Evolutionary conservation across 768 basidiomycete genomes (phyloP), one percentile per base, ranked within the genome.

Genomic region (Russula griseocarnosa): DNA sequence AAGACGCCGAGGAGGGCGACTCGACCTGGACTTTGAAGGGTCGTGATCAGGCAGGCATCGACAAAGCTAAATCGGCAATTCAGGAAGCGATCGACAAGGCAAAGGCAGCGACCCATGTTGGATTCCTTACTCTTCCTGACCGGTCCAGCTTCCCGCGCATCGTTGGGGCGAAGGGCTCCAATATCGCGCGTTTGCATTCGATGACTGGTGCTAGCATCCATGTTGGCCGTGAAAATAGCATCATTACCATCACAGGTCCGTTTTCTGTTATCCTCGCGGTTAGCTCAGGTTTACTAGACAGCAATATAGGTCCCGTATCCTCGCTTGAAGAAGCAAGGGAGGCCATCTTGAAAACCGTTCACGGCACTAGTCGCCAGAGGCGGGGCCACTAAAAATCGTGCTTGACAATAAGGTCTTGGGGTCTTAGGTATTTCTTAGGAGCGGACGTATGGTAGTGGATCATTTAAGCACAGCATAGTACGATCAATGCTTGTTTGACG

Each of bases 131-230:
- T 10, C 79, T 96, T 47, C 77, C 85, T 46, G 89, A 94, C 72
- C 86, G 93, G 66, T 83, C 87, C 40, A 82, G 82, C 38, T 98
- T 98, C 85, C 94, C 95, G 16, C 82, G 92, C 68, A 95, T 98
- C 69, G 93, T 98, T 66, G 95, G 95, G 44, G 77, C 88, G 13
- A 96, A 95, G 76, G 94, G 94, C 58, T 79, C 92, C 30, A 98
- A 93, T 69, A 90, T 98, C 56, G 82, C 88, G 58, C 88, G 94
- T 55, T 82, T 98, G 58, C 86, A 94, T 60, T 83, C 82, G 57
- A 93, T 94, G 76, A 96, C 90, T 58, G 91, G 92, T 47, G 90
- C 94, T 60, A 93, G 96, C 72, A 94, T 98, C 70, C 91, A 85
- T 49, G 92, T 98, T 60, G 86, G 92, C 74, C 85, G 91, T 67